Percentiles rank a stretch among this genome's conserved stretches.
phyloP scores from a whole-genome alignment of 805 yeast species.

The Candida berthetii region DNA sequence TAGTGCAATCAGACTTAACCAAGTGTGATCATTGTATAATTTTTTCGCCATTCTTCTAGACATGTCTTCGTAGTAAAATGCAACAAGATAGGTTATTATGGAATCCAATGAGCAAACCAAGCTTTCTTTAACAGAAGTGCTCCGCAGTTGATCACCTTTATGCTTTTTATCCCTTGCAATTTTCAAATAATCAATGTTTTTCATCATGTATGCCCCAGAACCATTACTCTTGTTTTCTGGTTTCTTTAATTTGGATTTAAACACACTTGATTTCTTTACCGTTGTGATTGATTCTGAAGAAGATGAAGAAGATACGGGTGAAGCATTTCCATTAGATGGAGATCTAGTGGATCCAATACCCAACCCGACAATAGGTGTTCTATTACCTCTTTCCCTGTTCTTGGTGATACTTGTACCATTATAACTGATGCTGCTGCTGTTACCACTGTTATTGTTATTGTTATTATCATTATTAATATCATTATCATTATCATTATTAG shows the following conservation, averaged over 20 bases:
- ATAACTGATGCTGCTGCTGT: background rate
- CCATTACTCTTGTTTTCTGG: conserved; percentile 2
- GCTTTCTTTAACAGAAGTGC: conserved; percentile 3
- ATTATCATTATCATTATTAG: no score
- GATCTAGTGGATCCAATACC: no score
- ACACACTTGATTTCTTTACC: background rate
- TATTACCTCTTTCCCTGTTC: no score
- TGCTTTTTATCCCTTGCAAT: conserved; percentile 11
- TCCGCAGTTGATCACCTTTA: conserved; percentile 9
- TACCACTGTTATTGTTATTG: no score
- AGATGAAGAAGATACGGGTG: no score
- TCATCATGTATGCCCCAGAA: background rate
- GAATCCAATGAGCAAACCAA: conserved; percentile 11
- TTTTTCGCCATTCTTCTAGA: conserved; percentile 8
- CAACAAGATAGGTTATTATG: conserved; percentile 13
- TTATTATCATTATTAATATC: no score
- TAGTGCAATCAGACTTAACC: conserved; percentile 12
- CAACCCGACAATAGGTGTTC: no score
- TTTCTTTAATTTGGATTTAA: conserved; percentile 1
- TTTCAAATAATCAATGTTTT: conserved; percentile 1
- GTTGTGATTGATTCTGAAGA: background rate
- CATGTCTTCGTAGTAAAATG: conserved; percentile 15
- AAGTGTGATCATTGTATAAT: conserved; percentile 6
- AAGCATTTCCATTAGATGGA: no score
- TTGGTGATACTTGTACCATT: no score